These are phyloP conservation scores for Mentha longifolia DNA, from an alignment of 257 asterid species.

Conservation along the genomic window DNA sequence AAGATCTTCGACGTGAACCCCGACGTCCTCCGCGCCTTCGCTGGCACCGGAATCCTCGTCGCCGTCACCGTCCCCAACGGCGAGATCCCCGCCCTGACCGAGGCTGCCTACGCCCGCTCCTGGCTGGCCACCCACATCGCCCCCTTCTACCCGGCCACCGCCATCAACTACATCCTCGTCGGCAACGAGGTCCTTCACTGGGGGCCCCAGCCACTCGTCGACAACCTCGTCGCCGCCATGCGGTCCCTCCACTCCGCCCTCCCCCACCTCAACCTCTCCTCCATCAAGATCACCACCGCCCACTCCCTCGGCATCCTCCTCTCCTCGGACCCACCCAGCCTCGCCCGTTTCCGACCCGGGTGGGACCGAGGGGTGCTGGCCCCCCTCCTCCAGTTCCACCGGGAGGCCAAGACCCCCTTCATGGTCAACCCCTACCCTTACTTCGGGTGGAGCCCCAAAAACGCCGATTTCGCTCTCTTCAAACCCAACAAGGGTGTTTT, in stretches of 20 bases:
- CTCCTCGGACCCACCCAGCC: conserved; percentile 68
- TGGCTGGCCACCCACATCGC: conserved; percentile 60
- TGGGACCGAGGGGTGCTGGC: conserved; percentile 75
- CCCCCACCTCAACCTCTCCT: conserved; percentile 36
- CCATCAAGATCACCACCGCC: conserved; percentile 70
- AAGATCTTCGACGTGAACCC: conserved; percentile 84
- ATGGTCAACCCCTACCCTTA: conserved; percentile 96
- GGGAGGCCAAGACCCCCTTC: conserved; percentile 70
- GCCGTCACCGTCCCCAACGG: conserved; percentile 87
- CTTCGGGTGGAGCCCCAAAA: conserved; percentile 62
- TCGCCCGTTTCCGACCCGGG: conserved; percentile 71
- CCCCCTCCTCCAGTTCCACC: conserved; percentile 67
- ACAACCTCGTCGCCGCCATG: conserved; percentile 83
- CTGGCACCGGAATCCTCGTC: conserved; percentile 68
- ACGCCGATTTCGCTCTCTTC: conserved; percentile 54
- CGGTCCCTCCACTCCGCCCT: conserved; percentile 60
- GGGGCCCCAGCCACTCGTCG: conserved; percentile 75
- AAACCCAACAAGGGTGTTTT: conserved; percentile 37
- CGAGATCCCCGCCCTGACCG: conserved; percentile 64
- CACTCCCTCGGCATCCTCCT: conserved; percentile 78
- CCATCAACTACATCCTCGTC: conserved; percentile 67
- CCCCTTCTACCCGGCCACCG: conserved; percentile 72
- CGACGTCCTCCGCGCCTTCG: conserved; percentile 80
- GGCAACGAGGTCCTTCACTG: conserved; percentile 94
- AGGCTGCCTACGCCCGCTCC: conserved; percentile 49